Evolutionary conservation across 805 yeast genomes (phyloP).

Genomic region (Brettanomyces anomalus): DNA sequence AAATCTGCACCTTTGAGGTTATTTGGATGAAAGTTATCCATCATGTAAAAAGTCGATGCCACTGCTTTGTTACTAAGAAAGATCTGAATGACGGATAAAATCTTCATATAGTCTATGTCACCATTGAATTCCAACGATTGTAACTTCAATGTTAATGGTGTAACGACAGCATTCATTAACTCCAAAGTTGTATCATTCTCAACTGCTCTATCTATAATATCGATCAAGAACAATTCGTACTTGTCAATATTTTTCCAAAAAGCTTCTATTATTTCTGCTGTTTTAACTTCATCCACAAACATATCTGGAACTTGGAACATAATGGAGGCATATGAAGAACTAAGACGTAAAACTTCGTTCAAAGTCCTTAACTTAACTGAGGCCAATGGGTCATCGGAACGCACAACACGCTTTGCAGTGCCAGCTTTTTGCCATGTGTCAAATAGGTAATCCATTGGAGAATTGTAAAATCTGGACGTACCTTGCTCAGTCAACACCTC

Average conservation of each 20-base stretch:
- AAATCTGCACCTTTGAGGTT: constrained; percentile 38
- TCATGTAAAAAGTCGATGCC: constrained; percentile 48
- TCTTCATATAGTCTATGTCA: constrained; percentile 39
- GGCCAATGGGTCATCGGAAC: constrained; percentile 31
- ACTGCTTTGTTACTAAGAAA: constrained; percentile 53
- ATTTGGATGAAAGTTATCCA: constrained; percentile 44
- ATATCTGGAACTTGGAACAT: constrained; percentile 63
- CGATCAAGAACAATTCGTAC: constrained; percentile 40
- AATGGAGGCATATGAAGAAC: constrained; percentile 58
- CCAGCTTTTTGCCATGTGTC: constrained; percentile 34
- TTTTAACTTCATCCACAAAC: constrained; percentile 33
- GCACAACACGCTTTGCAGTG: constrained; percentile 33
- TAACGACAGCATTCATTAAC: constrained; percentile 45
- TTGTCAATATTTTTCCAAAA: constrained; percentile 19
- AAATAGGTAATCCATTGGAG: constrained; percentile 40
- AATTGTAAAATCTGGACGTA: constrained; percentile 17
- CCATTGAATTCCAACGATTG: constrained; percentile 33
- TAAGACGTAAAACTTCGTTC: constrained; percentile 38
- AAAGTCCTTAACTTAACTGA: constrained; percentile 31
- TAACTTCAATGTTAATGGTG: constrained; percentile 31
- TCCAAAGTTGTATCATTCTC: constrained; percentile 62
- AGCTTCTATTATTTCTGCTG: constrained; percentile 21
- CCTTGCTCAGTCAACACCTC: constrained; percentile 51
- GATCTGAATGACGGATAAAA: constrained; percentile 47
- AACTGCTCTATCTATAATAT: constrained; percentile 46